These are phyloP conservation scores for Saccharomycopsis malanga DNA, from an alignment of 805 yeast genomes.

Conservation along the genomic window DNA sequence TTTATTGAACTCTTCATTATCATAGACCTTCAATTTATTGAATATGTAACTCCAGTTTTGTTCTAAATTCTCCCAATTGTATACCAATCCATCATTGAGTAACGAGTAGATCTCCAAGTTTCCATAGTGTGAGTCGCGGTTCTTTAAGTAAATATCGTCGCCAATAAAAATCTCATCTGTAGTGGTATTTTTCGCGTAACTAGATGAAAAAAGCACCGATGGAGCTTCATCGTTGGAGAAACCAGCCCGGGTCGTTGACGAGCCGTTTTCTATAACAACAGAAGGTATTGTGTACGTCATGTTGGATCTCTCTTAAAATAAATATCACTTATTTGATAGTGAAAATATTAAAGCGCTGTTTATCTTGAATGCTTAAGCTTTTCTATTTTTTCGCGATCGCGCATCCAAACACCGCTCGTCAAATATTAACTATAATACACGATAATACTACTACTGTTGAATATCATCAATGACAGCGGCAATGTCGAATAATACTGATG, in stretches of 20 bases:
- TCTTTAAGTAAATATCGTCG: constrained; percentile 36
- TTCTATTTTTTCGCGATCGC: too few relatives aligned
- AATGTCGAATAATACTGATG: too few relatives aligned
- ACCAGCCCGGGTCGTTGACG: constrained; percentile 61
- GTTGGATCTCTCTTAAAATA: too few relatives aligned
- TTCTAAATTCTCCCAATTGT: constrained; percentile 66
- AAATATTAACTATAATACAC: neutral
- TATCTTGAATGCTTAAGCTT: too few relatives aligned
- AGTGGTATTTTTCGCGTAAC: constrained; percentile 37
- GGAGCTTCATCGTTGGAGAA: constrained; percentile 61
- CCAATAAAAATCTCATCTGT: constrained; percentile 37
- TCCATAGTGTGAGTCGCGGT: constrained; percentile 8
- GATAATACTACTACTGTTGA: neutral
- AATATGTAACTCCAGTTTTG: constrained; percentile 64
- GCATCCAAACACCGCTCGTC: neutral
- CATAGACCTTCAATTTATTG: constrained; percentile 41
- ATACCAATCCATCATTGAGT: constrained; percentile 39
- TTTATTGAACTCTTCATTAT: constrained; percentile 37
- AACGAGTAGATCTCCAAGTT: constrained; percentile 19
- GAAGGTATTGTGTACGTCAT: constrained; percentile 37
- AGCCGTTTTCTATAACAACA: constrained; percentile 64
- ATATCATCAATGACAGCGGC: neutral
- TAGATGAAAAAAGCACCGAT: constrained; percentile 47
- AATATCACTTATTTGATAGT: too few relatives aligned
- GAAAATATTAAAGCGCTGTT: too few relatives aligned